Conservation (phyloP, 768 basidiomycete species). For the Lentinula lateritia region DNA sequence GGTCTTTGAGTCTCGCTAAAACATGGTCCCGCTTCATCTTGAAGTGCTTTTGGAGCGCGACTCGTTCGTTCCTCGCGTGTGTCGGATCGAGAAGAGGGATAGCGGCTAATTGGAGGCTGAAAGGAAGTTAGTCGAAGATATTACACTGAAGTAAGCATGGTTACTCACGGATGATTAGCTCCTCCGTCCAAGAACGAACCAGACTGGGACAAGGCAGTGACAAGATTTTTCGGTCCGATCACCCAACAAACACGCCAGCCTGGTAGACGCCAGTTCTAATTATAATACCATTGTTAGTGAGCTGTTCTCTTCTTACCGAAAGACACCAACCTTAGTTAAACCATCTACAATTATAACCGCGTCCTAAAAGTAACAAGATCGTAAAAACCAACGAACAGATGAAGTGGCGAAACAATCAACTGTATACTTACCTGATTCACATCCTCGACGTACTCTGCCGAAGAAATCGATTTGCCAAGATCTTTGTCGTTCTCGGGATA, state of each 20-base stretch:
- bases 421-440: slow-evolving; percentile 57
- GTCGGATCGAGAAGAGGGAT: slow-evolving; percentile 74
- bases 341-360: slow-evolving; percentile 85
- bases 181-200: slow-evolving; percentile 90
- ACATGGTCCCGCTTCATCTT: slow-evolving; percentile 89
- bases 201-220: slow-evolving; percentile 89
- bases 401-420: not conserved
- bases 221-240: slow-evolving; percentile 81
- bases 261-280: slow-evolving; percentile 91
- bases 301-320: not conserved
- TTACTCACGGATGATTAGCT: slow-evolving; percentile 81
- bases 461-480: slow-evolving; percentile 73
- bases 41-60: slow-evolving; percentile 86
- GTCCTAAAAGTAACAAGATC: slow-evolving; percentile 37
- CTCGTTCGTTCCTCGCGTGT: slow-evolving; percentile 67
- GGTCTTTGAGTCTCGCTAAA: slow-evolving; percentile 68
- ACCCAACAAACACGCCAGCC: slow-evolving; percentile 97
- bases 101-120: slow-evolving; percentile 82
- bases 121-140: not conserved
- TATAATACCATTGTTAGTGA: not conserved
- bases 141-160: not conserved
- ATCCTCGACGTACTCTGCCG: slow-evolving; percentile 79
- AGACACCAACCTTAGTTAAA: slow-evolving; percentile 67
- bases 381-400: not conserved
- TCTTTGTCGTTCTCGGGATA: slow-evolving; percentile 77